Base-by-base conservation (phyloP, 1,284 basidiomycete genomes). In the Ceratorhiza oryzae-sativae region DNA sequence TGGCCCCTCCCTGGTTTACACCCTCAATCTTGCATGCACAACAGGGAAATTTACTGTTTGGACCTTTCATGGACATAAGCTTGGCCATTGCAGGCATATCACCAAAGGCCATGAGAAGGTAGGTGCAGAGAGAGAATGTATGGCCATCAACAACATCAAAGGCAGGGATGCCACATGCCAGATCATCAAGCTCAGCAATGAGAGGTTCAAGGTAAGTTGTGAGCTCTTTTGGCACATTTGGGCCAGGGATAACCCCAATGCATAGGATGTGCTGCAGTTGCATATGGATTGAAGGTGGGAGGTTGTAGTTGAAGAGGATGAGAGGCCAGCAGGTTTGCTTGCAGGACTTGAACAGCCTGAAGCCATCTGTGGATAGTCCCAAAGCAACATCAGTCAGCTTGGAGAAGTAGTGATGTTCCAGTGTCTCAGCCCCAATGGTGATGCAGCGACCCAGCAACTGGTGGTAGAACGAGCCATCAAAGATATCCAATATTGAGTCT, bases 261-360 rank as follows among this genome's bases (percentile, higher is more conserved):
- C 67, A 71, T 23, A 75, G 15, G 18, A 76, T 60, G 41, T 76
- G 62, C 34, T 65, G 27, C 15, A 72, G 55, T 18, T 73, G 74
- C 12, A 63, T 68, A 18, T 73, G 74, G 15, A 63, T 58, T n/a
- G 53, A 30, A 9, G 74, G 75, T 5, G 56, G 71, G 10, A 76
- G 71, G 62, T 76, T 76, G 53, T 72, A 74, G 42, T 75, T 76
- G 72, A 76, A 60, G 1, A 70, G 27, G 36, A 76, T 71, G 8
- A 75, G 56, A 15, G 74, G 75, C 74, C 75, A 75, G 60, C 78
- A 77, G 0, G 82, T 82, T 15, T 79, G 75, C 15, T 79, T 81
- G 8, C 71, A 60, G 18, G 49, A 45, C 56, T 75, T 73, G 67
- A 73, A 73, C 10, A 68, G 51, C 27, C 65, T 53, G 46, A 75